Evolutionary conservation across 306 rosid genomes (phyloP).

Genomic region (Coriaria nepalensis): DNA sequence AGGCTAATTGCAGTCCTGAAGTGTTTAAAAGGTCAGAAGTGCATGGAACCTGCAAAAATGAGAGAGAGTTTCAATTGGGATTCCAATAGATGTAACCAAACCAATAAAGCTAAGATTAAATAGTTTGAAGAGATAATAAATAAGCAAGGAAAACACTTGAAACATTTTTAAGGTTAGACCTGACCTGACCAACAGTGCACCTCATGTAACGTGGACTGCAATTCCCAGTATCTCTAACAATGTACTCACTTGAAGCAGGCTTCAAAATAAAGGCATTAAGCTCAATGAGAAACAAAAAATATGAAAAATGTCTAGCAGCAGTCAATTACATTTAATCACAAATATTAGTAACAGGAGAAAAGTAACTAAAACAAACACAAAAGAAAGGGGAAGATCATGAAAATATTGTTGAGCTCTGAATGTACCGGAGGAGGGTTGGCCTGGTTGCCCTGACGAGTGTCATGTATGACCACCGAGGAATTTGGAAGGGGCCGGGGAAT

Average conservation of each 20-base stretch:
- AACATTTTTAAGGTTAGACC: neutral
- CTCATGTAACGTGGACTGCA: constrained; percentile 99
- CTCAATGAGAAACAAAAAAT: constrained; percentile 6
- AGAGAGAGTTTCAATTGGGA: constrained; percentile 14
- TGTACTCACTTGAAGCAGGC: constrained; percentile 93
- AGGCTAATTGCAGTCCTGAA: constrained; percentile 94
- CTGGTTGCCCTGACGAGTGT: constrained; percentile 86
- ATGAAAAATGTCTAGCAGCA: constrained; percentile 12
- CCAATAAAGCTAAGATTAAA: constrained; percentile 14
- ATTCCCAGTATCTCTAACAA: constrained; percentile 80
- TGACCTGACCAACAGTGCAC: constrained; percentile 95
- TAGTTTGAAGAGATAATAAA: neutral
- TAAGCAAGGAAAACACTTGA: neutral
- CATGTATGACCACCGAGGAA: constrained; percentile 61
- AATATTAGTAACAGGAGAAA: constrained; percentile 13
- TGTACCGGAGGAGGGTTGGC: constrained; percentile 93
- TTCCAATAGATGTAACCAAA: neutral
- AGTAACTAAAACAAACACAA: constrained; percentile 4
- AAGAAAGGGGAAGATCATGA: neutral
- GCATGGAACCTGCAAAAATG: constrained; percentile 59
- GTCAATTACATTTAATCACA: constrained; percentile 2
- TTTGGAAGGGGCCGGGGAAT: constrained; percentile 88
- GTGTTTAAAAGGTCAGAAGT: constrained; percentile 82
- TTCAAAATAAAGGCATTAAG: constrained; percentile 22
- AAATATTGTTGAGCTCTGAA: constrained; percentile 1